Evolutionary conservation across 176 grass and related monocot genomes (phyloP).

Genomic region (Sorghum bicolor): Sorghum_bicolor_NCBIv3 NC_012878.2:7518001-7518500

Average conservation of each 20-base stretch:
- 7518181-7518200: neutral
- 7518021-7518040: no score
- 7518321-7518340: neutral
- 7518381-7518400: constrained; percentile 58
- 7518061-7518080: neutral
- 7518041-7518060: neutral
- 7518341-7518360: neutral
- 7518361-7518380: constrained; percentile 13
- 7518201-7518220: neutral
- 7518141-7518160: constrained; percentile 38
- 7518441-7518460: constrained; percentile 26
- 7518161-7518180: neutral
- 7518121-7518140: constrained; percentile 27
- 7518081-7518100: neutral
- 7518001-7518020: no score
- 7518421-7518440: constrained; percentile 13
- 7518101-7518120: constrained; percentile 47
- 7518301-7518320: neutral
- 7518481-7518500: constrained; percentile 17
- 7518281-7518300: neutral
- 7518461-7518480: constrained; percentile 41
- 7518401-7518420: constrained; percentile 45
- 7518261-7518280: neutral
- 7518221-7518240: neutral
- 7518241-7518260: constrained; percentile 2